A percentile compares a stretch with the other conserved stretches of the same genome.
phyloP scores from a whole-genome alignment of 257 asterid genomes.

The Solanum gracilifrons region DNA sequence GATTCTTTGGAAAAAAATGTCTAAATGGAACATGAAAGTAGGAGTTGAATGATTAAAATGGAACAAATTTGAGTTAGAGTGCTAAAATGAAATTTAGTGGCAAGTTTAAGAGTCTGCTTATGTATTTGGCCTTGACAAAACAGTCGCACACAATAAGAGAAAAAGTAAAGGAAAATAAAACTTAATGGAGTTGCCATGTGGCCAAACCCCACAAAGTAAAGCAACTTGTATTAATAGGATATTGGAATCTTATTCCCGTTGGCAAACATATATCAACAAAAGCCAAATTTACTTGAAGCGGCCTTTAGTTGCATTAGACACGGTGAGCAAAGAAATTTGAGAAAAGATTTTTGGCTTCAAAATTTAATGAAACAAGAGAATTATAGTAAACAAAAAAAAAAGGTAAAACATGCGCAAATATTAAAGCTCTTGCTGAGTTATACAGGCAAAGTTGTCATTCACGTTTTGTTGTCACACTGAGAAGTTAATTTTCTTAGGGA shows the following conservation, averaged over 20 bases:
- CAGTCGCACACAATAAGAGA: no score
- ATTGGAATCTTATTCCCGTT: background rate
- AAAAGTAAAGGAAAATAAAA: background rate
- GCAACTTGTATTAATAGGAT: background rate
- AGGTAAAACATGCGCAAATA: background rate
- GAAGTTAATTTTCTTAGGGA: background rate
- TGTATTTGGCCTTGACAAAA: no score
- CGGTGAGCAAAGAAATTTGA: background rate
- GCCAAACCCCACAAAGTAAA: background rate
- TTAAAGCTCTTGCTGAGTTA: background rate
- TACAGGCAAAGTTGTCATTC: background rate
- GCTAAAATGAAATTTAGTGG: no score
- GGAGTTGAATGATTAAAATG: no score
- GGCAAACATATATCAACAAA: background rate
- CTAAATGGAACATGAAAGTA: no score
- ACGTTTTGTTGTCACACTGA: background rate
- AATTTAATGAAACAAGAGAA: background rate
- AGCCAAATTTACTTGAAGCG: background rate
- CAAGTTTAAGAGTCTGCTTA: no score
- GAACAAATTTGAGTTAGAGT: no score
- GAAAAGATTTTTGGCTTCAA: background rate
- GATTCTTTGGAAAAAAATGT: no score
- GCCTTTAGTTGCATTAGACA: background rate
- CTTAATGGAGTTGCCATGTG: background rate
- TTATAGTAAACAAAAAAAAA: no score